Base-by-base conservation (phyloP, 2,329 filamentous ascomycete species). In the Hypoxylon sp. region DNA sequence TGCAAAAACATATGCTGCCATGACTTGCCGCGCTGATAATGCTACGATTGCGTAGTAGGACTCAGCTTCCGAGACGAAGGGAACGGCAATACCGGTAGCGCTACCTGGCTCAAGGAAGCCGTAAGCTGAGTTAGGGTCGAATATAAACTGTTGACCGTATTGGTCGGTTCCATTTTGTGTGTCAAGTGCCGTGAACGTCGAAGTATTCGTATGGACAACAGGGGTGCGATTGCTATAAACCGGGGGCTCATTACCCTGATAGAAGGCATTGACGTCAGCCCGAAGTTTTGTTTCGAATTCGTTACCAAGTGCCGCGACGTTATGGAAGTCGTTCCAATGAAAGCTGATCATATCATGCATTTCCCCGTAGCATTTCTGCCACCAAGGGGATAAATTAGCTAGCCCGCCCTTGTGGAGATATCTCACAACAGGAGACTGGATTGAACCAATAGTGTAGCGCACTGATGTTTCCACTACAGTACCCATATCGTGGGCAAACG, bases 41-140 rank as follows among this genome's bases (percentile, higher is more conserved):
- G 92, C 89, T 37, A 93, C 88, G 65, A 94, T 93, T 68, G 93
- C 91, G 17, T 91, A 90, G 72, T 94, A 94, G 63, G 91, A 90
- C 58, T 89, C 85, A 0, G 91, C 90, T 10, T 92, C 92, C n/a
- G 91, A 93, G 52, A 88, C 83, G 70, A 90, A 90, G 0, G 92
- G 92, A 79, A 94, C 91, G 9, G 73, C 70, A 2, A 77, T 46
- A 2, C 75, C 75, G 5, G 68, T 75, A 35, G 92, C 82, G 68
- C 92, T 93, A 2, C 48, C 37, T 1, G 74, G 68, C 14, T 74
- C 67, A 3, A 75, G 67, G 29, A 69, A 77, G 0, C 75, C 75
- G 29, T 75, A 74, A 13, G 64, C 72, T 5, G 66, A 64, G 22
- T 39, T 33, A 6, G 71, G 58, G 44, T 75, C 66, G 29, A 73